Base-by-base conservation (phyloP, 305 asterid genomes). In the Fraxinus floribunda region DNA sequence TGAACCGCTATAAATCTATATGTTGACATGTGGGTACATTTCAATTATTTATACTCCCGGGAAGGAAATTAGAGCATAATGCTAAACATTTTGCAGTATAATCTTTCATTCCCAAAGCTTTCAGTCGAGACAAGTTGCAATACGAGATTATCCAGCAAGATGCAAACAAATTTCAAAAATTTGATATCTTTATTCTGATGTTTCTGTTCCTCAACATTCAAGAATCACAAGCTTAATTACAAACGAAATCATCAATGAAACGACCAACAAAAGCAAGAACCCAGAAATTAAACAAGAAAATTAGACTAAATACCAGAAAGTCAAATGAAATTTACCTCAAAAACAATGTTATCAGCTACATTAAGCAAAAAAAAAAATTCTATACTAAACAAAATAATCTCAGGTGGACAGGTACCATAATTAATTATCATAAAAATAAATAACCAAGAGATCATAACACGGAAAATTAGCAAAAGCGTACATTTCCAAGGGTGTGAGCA, bases 401-500 rank as follows among this genome's bases (percentile, higher is more conserved):
- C 75, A 68, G 75, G 55, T 44, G 4, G 55, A 44, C 55, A 11
- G 55, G 22, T 29, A 29, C 36, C 75, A 57, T 11, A 68, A 68
- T 13, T 26, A 66, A 10, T 66, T 66, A 66, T 64, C n/a, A 10
- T 24, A 64, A 64, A 64, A 64, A 22, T 64, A 24, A 64, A 10
- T 66, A 70, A 70, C 30, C 76, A 30, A n/a, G 29, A 57, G 26
- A 20, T 18, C 26, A 18, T 57, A 57, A 57, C 66, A 57, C 26
- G 29, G 66, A 57, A 18, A 18, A 57, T 57, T 57, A 57, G 11
- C 76, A 70, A 70, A 32, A 70, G 76, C 22, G 46, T 71, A 71
- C 76, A 46, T 71, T 71, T 8, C 76, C 76, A 71, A 71, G 76
- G 76, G 76, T 32, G 76, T 71, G 76, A 32, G 76, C 76, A 71